phyloP scores from a whole-genome alignment of 805 yeast species.

The Sugiyamaella lignohabitans region DNA sequence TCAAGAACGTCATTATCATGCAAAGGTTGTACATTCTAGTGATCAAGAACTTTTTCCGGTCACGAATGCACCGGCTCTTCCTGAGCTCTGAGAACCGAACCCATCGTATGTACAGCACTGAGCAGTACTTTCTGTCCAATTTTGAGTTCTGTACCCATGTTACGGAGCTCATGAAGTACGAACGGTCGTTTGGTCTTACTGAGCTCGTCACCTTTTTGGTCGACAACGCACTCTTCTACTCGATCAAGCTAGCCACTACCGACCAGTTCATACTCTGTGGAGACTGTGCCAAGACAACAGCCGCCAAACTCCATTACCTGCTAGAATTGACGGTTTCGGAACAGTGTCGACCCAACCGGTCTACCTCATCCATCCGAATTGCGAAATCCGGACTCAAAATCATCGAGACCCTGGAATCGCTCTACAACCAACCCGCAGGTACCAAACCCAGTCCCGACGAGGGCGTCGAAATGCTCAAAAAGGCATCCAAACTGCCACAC shows the following conservation, averaged over 20 bases:
- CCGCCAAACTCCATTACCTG: slow-evolving; percentile 1
- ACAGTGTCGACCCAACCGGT: neutral
- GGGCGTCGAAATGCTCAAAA: neutral
- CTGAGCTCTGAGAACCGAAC: neutral
- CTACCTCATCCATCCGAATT: slow-evolving; percentile 7
- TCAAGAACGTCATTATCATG: neutral
- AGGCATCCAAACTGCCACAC: slow-evolving; percentile 10
- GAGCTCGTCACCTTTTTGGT: slow-evolving; percentile 15
- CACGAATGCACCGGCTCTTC: slow-evolving; percentile 17
- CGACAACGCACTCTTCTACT: slow-evolving; percentile 16
- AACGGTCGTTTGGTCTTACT: slow-evolving; percentile 3
- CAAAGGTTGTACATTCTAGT: slow-evolving; percentile 11
- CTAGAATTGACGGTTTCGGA: slow-evolving; percentile 1
- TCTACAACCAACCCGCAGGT: neutral
- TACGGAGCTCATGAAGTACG: slow-evolving; percentile 6
- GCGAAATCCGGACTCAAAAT: slow-evolving; percentile 13
- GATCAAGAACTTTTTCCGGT: slow-evolving; percentile 14
- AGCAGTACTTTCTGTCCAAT: slow-evolving; percentile 12
- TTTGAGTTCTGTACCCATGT: slow-evolving; percentile 9
- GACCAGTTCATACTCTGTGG: slow-evolving; percentile 8
- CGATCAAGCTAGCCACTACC: slow-evolving; percentile 9
- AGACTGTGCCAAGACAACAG: slow-evolving; percentile 5
- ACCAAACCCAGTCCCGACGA: neutral
- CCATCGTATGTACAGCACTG: slow-evolving; percentile 7
- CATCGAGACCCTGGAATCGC: slow-evolving; percentile 8